These are phyloP conservation scores for Xylaria castorea DNA, from an alignment of 495 filamentous ascomycete species.

Conservation along the genomic window DNA sequence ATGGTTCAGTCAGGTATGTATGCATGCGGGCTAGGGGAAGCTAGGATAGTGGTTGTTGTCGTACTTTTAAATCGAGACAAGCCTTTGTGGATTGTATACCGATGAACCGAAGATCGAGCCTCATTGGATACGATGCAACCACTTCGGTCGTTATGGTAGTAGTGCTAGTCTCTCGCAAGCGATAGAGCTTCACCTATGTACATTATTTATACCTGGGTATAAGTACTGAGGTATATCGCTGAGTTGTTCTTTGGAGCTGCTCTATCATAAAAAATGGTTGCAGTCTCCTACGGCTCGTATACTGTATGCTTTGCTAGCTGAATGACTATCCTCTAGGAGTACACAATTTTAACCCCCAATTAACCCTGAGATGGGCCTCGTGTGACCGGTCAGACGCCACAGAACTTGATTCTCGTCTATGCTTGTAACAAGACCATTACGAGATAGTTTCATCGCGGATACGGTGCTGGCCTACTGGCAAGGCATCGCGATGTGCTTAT, in stretches of 20 bases:
- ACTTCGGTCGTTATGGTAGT: background rate
- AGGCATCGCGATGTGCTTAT: background rate
- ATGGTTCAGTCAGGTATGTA: background rate
- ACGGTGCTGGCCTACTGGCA: slow-evolving; percentile 3
- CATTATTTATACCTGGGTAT: background rate
- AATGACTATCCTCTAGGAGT: background rate
- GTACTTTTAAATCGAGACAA: slow-evolving; percentile 15
- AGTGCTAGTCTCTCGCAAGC: background rate
- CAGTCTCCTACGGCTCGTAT: background rate
- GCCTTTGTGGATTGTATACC: background rate
- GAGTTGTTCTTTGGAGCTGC: background rate
- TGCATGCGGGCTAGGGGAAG: slow-evolving; percentile 13
- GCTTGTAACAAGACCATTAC: background rate
- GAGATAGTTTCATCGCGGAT: background rate
- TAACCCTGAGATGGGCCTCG: background rate
- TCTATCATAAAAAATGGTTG: no score
- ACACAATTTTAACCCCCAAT: no score
- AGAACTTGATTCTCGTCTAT: background rate
- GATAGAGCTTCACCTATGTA: slow-evolving; percentile 16
- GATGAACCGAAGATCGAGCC: slow-evolving; percentile 24
- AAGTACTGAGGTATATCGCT: background rate
- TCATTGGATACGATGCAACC: slow-evolving; percentile 13
- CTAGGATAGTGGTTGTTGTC: background rate
- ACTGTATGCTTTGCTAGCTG: background rate
- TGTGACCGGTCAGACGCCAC: background rate